phyloP scores from a whole-genome alignment of 345 rosid genomes.

The Aquilaria malaccensis region DNA sequence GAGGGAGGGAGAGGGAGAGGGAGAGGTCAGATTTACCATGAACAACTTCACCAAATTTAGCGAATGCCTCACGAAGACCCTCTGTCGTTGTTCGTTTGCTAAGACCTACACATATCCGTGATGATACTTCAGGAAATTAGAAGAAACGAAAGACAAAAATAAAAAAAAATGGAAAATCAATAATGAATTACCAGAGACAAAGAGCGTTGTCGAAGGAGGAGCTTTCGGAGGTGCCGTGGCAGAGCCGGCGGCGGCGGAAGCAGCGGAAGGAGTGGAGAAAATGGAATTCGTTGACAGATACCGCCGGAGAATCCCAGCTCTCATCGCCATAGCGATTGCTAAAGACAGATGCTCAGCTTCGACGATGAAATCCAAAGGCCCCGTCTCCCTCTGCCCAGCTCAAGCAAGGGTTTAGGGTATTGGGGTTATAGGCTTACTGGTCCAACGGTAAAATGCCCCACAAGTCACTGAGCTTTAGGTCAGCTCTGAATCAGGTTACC shows the following conservation, averaged over 20 bases:
- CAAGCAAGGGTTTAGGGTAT: too few relatives aligned
- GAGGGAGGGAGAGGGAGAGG: not conserved
- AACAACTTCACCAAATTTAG: constrained; percentile 42
- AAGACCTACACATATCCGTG: constrained; percentile 27
- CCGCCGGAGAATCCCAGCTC: constrained; percentile 12
- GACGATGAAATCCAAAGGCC: too few relatives aligned
- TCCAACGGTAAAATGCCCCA: too few relatives aligned
- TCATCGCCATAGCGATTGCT: not conserved
- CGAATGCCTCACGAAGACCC: constrained; percentile 29
- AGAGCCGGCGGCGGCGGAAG: constrained; percentile 14
- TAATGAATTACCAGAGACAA: constrained; percentile 16
- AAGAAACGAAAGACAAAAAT: not conserved
- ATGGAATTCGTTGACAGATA: constrained; percentile 10
- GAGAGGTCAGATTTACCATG: constrained; percentile 21
- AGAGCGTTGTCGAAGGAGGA: constrained; percentile 22
- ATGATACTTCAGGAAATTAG: not conserved
- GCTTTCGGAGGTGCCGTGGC: constrained; percentile 7
- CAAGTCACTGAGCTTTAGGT: too few relatives aligned
- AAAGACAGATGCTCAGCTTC: too few relatives aligned
- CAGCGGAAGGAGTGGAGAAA: constrained; percentile 12
- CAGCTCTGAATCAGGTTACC: too few relatives aligned
- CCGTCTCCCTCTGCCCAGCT: too few relatives aligned
- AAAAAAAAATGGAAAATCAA: not conserved
- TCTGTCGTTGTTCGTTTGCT: constrained; percentile 42
- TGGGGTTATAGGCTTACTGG: too few relatives aligned